Evolutionary conservation across 495 filamentous ascomycete species (phyloP), one percentile per base, ranked within the genome.

Genomic region (Haplographium delicatum): DNA sequence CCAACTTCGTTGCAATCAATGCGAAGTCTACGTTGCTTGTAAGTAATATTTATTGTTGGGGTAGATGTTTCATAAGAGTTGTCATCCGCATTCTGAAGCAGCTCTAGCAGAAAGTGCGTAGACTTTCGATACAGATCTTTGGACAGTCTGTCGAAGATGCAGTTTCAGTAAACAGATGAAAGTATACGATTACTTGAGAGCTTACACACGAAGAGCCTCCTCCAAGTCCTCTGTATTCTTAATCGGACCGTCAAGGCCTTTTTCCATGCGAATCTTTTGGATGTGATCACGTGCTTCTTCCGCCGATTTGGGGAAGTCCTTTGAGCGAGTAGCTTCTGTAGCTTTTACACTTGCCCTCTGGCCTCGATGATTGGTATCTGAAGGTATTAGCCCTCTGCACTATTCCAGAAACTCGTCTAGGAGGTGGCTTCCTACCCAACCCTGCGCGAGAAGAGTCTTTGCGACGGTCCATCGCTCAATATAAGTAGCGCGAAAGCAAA

Each of bases 51-150:
- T 20, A 53, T n/a, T 4, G 41, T 45, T 1, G 50, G 50, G 5
- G 9, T 27, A 3, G 30, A 2, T 11, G 13, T n/a, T n/a, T 4
- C 3, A 46, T 65, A 71, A n/a, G 13, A 11, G 50, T 70, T 70
- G 51, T 72, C 69, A 34, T 73, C 67, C 1, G 70, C 71, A 54
- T 74, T 74, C 46, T 74, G 71, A 13, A 73, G 54, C 2, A 73
- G 53, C 50, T 73, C 71, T 25, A 67, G 66, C 9, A 54, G 5
- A 28, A 56, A 56, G 34, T 51, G 47, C 6, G 47, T 47, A 10
- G 31, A n/a, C 18, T 50, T 51, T 20, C 41, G n/a, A 13, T 39
- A 45, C 2, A 50, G 20, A 11, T 35, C 4, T 11, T 35, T 16
- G 10, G 33, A 35, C 13, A 35, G 33, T 48, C 30, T 48, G 39